Evolutionary conservation across 2,329 filamentous ascomycete species (phyloP).

Genomic region (Corniculantispora saksenae): DNA sequence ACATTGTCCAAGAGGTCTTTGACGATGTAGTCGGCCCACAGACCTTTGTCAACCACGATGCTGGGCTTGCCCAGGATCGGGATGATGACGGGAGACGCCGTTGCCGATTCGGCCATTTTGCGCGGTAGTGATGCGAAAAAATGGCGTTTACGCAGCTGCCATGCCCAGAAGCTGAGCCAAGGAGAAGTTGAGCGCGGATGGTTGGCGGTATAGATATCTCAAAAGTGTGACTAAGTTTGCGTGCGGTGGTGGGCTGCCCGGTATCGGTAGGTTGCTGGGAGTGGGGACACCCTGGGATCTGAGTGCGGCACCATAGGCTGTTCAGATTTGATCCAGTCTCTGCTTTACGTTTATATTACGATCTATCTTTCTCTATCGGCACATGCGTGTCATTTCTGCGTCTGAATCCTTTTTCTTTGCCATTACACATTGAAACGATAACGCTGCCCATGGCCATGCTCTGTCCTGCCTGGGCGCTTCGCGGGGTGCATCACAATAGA

Average conservation of each 20-base stretch:
- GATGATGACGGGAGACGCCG: constrained; percentile 58
- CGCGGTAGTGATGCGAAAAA: not conserved
- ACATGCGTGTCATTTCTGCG: too few species aligned
- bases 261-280: constrained; percentile 8
- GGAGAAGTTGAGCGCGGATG: not conserved
- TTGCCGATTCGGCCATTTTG: constrained; percentile 23
- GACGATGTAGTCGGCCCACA: constrained; percentile 82
- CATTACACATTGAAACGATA: too few species aligned
- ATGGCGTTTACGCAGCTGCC: constrained; percentile 8
- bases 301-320: not conserved
- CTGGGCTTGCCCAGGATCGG: constrained; percentile 84
- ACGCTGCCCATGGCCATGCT: too few species aligned
- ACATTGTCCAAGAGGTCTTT: constrained; percentile 77
- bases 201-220: not conserved
- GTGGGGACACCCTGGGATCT: not conserved
- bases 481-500: too few species aligned
- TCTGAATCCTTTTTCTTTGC: too few species aligned
- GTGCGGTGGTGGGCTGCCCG: not conserved
- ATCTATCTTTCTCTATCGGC: too few species aligned
- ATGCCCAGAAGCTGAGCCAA: not conserved
- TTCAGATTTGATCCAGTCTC: not conserved
- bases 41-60: constrained; percentile 87
- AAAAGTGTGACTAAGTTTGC: constrained; percentile 15
- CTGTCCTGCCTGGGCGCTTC: too few species aligned
- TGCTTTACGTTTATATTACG: not conserved